A percentile compares a stretch with the other conserved stretches of the same genome.
These are phyloP conservation scores for Magnaporthiopsis incrustans DNA, from an alignment of 2,329 filamentous ascomycete genomes.

Conservation along the genomic window DNA sequence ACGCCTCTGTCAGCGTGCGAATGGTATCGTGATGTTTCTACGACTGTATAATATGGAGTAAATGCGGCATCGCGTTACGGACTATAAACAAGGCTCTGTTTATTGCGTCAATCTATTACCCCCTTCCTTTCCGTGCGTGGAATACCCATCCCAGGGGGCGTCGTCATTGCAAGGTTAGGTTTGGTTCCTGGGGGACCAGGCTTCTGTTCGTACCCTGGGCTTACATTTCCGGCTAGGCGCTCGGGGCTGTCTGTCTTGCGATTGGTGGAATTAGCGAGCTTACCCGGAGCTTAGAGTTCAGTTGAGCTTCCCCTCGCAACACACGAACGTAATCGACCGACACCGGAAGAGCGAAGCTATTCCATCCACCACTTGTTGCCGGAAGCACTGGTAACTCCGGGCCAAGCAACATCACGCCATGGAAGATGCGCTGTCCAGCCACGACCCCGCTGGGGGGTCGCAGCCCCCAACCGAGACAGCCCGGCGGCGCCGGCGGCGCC, in stretches of 20 bases:
- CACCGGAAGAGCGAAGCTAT: neutral
- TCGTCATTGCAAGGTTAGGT: no score
- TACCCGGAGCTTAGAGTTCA: neutral
- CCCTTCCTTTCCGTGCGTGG: neutral
- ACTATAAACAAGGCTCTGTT: neutral
- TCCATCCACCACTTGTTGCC: neutral
- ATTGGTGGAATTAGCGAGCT: neutral
- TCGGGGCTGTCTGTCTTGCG: neutral
- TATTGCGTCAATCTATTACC: neutral
- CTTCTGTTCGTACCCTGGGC: no score
- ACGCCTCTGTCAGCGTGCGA: neutral
- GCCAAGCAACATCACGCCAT: neutral
- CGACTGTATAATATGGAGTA: constrained; percentile 8
- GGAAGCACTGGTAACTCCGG: neutral
- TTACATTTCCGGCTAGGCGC: no score
- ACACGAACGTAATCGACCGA: neutral
- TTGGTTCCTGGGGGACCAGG: no score
- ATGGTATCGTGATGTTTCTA: constrained; percentile 1
- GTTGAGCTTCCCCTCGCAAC: neutral
- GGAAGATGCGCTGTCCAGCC: no score
- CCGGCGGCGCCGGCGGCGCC: no score
- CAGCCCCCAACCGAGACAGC: neutral
- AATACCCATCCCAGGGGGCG: neutral
- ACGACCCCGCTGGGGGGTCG: no score
- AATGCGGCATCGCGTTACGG: constrained; percentile 1